Percentiles rank a stretch among this genome's conserved stretches.
phyloP scores from a whole-genome alignment of 441 rosid species.

The Hura crepitans region DNA sequence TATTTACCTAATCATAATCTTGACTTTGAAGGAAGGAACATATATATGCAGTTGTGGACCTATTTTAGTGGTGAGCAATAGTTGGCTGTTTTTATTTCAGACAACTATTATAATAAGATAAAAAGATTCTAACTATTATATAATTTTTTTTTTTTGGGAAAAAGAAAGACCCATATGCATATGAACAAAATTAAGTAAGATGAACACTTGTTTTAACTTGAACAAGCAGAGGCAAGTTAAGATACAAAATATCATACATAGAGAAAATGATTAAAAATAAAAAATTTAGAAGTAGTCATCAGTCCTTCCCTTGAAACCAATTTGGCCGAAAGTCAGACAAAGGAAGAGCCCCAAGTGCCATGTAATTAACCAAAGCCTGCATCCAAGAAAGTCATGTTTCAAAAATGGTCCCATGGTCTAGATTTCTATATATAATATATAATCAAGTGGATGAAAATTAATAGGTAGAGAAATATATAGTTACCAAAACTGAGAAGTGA shows the following conservation, averaged over 20 bases:
- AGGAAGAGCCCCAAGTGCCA: slow-evolving; percentile 86
- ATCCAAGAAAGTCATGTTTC: neutral
- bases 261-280: neutral
- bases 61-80: too few relatives aligned
- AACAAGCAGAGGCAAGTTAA: neutral
- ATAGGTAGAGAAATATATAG: neutral
- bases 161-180: neutral
- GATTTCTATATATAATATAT: too few relatives aligned
- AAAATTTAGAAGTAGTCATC: slow-evolving; percentile 52
- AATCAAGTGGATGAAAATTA: neutral
- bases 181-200: neutral
- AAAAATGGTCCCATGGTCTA: slow-evolving; percentile 36
- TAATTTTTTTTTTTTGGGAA: too few relatives aligned
- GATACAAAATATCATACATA: slow-evolving; percentile 5
- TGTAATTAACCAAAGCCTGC: slow-evolving; percentile 71
- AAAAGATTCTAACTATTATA: too few relatives aligned
- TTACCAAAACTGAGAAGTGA: slow-evolving; percentile 76
- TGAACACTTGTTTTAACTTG: neutral
- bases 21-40: too few relatives aligned
- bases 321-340: slow-evolving; percentile 86
- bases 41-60: too few relatives aligned
- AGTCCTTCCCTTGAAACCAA: slow-evolving; percentile 88
- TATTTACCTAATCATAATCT: too few relatives aligned
- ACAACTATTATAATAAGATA: too few relatives aligned
- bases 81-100: too few relatives aligned